Evolutionary conservation across 441 rosid species (phyloP), one percentile per base, ranked within the genome.

Genomic region (Arabidopsis lyrata): DNA sequence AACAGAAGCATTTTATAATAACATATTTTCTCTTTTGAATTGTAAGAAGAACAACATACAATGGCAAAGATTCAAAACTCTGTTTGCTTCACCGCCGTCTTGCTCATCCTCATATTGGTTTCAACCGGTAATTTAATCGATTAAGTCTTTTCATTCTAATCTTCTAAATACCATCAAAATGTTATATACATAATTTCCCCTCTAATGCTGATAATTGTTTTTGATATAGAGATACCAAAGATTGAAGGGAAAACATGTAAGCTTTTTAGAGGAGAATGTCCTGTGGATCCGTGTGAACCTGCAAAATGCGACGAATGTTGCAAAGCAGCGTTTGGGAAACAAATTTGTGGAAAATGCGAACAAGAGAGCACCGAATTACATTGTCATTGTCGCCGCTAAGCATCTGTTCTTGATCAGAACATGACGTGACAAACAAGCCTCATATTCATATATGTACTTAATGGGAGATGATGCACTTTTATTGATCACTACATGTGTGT

Each of bases 331-430:
- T 49, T 18, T 1, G 54, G 54, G 0, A 49, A 49, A 49, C 54
- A 49, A 49, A 18, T 8, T 18, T 49, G 54, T 49, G 54, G 54
- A 8, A 18, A 3, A 49, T 49, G 54, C 13, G 29, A 49, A 49
- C 54, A 49, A 52, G 34, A 52, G 34, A 5, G 56, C 14, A 24
- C 56, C 7, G 56, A 11, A 0, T 52, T 52, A 4, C 34, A 27
- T 53, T 27, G 35, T 12, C 57, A 53, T 27, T 53, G 34, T 27
- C 57, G 57, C n/a, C 57, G 57, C 10, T 50, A 50, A 50, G 12
- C 14, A 49, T 49, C 50, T 47, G 50, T 6, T 47, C 50, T 47
- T 47, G n/a, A 50, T 22, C 6, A 5, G n/a, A 50, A 22, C 56
- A 50, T 50, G n/a, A 10, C 12, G 2, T 10, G 12, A 49, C 12